Evolutionary conservation across 1,139 yeast genomes (phyloP).

Genomic region (Nakaseomyces delphensis): DNA sequence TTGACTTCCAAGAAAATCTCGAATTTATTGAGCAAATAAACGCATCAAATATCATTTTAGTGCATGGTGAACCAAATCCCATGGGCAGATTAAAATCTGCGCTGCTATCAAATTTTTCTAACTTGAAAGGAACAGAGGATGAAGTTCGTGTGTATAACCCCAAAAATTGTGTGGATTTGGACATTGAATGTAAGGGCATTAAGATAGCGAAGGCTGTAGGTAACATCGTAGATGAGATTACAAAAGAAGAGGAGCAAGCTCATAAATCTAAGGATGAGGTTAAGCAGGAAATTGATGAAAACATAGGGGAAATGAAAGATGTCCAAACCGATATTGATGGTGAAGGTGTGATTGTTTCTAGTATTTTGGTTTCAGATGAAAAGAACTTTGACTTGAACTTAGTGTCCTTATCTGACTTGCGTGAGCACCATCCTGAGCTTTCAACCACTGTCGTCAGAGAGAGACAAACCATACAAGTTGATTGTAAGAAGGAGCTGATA

Average conservation of each 20-base stretch:
- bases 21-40: conserved; percentile 82
- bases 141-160: conserved; percentile 95
- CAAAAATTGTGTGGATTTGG: conserved; percentile 75
- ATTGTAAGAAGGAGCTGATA: conserved; percentile 72
- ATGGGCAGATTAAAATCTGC: conserved; percentile 98
- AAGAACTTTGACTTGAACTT: conserved; percentile 83
- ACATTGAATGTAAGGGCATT: conserved; percentile 69
- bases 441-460: conserved; percentile 82
- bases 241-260: conserved; percentile 22
- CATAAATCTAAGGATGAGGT: conserved; percentile 11
- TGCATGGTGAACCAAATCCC: conserved; percentile 96
- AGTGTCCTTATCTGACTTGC: conserved; percentile 74
- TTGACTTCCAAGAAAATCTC: conserved; percentile 87
- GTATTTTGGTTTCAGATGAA: conserved; percentile 66
- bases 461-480: conserved; percentile 65
- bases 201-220: conserved; percentile 86
- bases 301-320: conserved; percentile 12
- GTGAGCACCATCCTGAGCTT: conserved; percentile 73
- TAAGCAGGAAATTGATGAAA: conserved; percentile 18
- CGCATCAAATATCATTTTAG: conserved; percentile 76
- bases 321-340: conserved; percentile 9
- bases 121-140: conserved; percentile 73
- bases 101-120: conserved; percentile 72
- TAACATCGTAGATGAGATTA: conserved; percentile 48
- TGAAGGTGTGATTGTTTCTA: conserved; percentile 47